Conservation (phyloP, 2,329 filamentous ascomycete genomes). For the Elsinoe australis region DNA sequence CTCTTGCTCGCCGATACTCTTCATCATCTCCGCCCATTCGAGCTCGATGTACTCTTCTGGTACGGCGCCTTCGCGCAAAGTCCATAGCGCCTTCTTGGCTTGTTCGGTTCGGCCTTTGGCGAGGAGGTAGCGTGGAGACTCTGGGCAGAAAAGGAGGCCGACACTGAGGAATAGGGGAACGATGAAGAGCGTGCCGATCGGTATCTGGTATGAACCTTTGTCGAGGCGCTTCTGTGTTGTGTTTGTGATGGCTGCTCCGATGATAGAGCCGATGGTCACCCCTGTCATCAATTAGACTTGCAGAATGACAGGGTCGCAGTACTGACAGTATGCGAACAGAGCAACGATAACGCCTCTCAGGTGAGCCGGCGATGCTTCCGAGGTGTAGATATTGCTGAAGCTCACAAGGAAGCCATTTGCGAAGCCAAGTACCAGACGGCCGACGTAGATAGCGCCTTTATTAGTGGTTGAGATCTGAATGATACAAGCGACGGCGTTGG, state of each 20-base stretch:
- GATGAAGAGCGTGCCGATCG: conserved; percentile 47
- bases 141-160: conserved; percentile 36
- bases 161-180: conserved; percentile 42
- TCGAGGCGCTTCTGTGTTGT: conserved; percentile 31
- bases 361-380: conserved; percentile 40
- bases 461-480: conserved; percentile 50
- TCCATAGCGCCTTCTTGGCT: conserved; percentile 10
- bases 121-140: conserved; percentile 36
- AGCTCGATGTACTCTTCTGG: conserved; percentile 4
- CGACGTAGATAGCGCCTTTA: conserved; percentile 48
- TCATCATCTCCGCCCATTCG: conserved; percentile 24
- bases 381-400: conserved; percentile 39
- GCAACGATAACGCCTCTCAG: conserved; percentile 45
- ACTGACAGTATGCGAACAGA: conserved; percentile 42
- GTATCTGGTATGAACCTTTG: conserved; percentile 37
- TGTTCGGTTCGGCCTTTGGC: conserved; percentile 6
- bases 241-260: conserved; percentile 47
- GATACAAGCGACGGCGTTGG: conserved; percentile 45
- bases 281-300: conserved; percentile 29
- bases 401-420: conserved; percentile 49
- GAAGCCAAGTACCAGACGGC: conserved; percentile 47
- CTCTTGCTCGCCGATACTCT: conserved; percentile 29
- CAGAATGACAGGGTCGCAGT: conserved; percentile 35
- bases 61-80: conserved; percentile 5
- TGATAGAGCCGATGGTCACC: conserved; percentile 38